Conservation (phyloP, 257 asterid species). For the Agastache rugosa region DNA sequence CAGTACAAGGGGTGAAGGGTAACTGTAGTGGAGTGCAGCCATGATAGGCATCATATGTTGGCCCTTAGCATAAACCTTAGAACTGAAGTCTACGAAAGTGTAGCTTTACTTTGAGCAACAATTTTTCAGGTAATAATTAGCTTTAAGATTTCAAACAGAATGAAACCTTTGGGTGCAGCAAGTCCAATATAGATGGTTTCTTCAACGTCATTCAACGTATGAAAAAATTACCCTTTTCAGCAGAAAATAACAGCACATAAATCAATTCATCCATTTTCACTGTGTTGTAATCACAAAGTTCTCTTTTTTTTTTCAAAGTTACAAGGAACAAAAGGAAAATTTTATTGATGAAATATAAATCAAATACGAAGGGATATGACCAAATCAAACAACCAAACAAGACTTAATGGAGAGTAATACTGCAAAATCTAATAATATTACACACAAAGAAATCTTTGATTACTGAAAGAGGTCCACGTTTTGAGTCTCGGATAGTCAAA, state of each 20-base stretch:
- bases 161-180: neutral
- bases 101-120: neutral
- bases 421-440: neutral
- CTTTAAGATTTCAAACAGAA: too few relatives aligned
- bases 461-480: neutral
- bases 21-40: neutral
- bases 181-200: neutral
- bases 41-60: neutral
- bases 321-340: too few relatives aligned
- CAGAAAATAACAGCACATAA: neutral
- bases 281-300: neutral
- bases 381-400: conserved; percentile 4
- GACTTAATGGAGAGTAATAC: neutral
- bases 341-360: neutral
- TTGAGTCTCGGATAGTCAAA: neutral
- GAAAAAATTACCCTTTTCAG: neutral
- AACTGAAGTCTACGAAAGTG: neutral
- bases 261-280: neutral
- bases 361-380: neutral
- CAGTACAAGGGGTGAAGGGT: neutral
- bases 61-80: neutral
- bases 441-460: neutral
- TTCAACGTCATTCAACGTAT: neutral
- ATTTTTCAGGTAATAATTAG: too few relatives aligned
- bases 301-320: neutral